Base-by-base conservation (phyloP, 2,329 filamentous ascomycete species). In the Westerdykella sp. region DNA sequence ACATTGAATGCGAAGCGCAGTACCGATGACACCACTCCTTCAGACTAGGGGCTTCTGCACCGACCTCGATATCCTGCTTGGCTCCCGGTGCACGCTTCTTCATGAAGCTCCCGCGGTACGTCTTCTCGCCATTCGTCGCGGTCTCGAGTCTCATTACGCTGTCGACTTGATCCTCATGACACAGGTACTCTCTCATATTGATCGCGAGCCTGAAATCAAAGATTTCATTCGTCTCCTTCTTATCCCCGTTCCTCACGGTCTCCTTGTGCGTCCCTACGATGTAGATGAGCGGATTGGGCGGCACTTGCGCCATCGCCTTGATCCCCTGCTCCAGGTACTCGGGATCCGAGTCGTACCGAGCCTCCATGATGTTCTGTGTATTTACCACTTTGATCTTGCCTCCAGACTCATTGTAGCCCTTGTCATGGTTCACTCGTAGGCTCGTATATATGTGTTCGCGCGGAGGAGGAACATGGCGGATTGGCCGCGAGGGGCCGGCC, bases 11-110 rank as follows among this genome's bases (percentile, higher is more conserved):
- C 50, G 75, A 79, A 2, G 75, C 75, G 54, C 79, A 82, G 66
- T 80, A 90, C 32, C 76, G 74, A 45, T 83, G 77, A 54, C 83
- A 87, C 84, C 85, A 89, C 45, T 81, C 76, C 16, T 61, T 62
- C 10, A 81, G 15, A 55, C 66, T 30, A 55, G 73, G 57, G 65
- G 68, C 39, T 3, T 14, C 16, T 21, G 53, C 48, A 10, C 71
- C 70, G 10, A 74, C 61, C 51, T 77, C 72, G 43, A 76, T 63
- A 46, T 69, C 68, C 46, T 71, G 68, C 41, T 62, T 67, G 22
- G 56, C 59, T 4, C 68, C 70, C 2, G 76, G 74, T 0, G 73
- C 79, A 4, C 74, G 67, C 5, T 67, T 73, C 44, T 73, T 71
- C 13, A 80, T 69, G 40, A 81, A 70, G 4, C 80, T 80, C 15